Base-by-base conservation (phyloP, 306 rosid species). In the Inga laurina region DNA sequence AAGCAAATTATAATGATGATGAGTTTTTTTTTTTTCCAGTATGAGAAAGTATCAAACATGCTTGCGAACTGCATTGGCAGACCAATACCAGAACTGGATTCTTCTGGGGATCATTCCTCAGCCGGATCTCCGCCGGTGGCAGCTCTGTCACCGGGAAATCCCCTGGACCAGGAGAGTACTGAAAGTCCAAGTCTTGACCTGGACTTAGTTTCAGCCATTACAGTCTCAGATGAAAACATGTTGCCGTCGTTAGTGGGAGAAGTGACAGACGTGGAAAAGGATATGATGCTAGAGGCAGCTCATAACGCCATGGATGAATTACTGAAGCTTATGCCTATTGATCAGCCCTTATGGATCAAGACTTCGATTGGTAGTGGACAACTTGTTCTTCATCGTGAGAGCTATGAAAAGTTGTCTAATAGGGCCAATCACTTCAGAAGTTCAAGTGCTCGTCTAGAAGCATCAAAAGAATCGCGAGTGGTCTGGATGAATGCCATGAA, bases 341-440 rank as follows among this genome's bases (percentile, higher is more conserved):
- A 89, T 10, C 94, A 89, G 59, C 94, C 94, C 35, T 77, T 90
- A 30, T 95, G 97, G 98, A 46, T 75, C 10, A 81, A 54, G 30
- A 79, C 92, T 48, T 5, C 62, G 0, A 18, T 8, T 13, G 82
- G 84, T 10, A 32, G 34, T 32, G 91, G 79, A 8, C 82, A 82
- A 19, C 79, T 41, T 44, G 7, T 82, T 52, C 88, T 95, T 81
- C 87, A 84, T 30, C 88, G 87, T 5, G 88, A 88, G 1, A 72
- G 22, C 48, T 95, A 95, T n/a, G 89, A 83, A 2, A 82, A 37
- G 52, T 51, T 78, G 1, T 90, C 85, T 45, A 81, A 71, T 1
- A 86, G 66, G 73, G 52, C 45, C 43, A 82, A 44, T 69, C 77
- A 46, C 78, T 87, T 86, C 21, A 84, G 12, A 3, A 72, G 57